Evolutionary conservation across 148 eudicot genomes (phyloP).

Genomic region (Vaccinium corymbosum): DNA sequence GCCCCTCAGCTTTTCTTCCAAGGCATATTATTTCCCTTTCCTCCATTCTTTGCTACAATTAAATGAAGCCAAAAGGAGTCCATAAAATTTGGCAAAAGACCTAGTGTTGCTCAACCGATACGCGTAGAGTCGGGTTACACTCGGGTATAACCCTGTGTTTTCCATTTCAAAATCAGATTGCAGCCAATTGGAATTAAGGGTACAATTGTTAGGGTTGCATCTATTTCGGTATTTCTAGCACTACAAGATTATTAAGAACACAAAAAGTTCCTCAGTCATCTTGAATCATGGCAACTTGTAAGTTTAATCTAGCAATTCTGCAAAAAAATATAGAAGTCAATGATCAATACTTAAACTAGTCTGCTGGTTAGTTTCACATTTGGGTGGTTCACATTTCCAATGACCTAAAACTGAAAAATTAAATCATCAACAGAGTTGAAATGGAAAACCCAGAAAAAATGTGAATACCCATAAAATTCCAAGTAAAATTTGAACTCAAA

Average conservation of each 20-base stretch:
- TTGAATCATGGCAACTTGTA: neutral
- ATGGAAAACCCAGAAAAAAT: neutral
- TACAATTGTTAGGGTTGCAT: neutral
- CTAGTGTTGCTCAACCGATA: neutral
- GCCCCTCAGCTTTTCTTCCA: neutral
- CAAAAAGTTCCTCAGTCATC: neutral
- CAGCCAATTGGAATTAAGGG: neutral
- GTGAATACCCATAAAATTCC: neutral
- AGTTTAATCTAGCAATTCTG: conserved; percentile 1
- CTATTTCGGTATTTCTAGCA: neutral
- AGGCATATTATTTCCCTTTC: conserved; percentile 14
- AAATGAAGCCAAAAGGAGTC: neutral
- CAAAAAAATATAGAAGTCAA: neutral
- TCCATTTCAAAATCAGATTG: conserved; percentile 3
- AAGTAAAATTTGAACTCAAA: conserved; percentile 10
- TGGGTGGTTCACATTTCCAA: conserved; percentile 5
- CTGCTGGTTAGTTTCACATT: neutral
- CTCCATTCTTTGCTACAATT: conserved; percentile 3
- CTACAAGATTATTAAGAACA: neutral
- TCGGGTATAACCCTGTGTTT: neutral
- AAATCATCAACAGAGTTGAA: neutral
- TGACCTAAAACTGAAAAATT: neutral
- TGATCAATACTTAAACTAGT: neutral
- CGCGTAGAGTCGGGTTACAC: neutral
- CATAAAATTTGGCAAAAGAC: neutral